A percentile compares a stretch with the other conserved stretches of the same genome.
phyloP scores from a whole-genome alignment of 2,329 filamentous ascomycete species.

The Hymenoscyphus occultus region DNA sequence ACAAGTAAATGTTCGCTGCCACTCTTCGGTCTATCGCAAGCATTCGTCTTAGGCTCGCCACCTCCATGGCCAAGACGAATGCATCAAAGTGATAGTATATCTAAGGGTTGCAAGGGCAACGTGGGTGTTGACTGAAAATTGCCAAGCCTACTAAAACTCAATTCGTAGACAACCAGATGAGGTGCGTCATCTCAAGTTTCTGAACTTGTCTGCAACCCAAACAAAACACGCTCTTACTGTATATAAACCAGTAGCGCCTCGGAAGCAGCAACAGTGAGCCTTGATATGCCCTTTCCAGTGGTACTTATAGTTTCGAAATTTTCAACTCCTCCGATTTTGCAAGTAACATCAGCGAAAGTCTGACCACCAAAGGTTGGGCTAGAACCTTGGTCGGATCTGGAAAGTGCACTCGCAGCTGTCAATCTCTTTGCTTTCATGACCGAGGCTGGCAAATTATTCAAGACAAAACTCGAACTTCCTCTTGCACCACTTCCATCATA shows the following conservation, averaged over 20 bases:
- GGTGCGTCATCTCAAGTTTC: too few relatives aligned
- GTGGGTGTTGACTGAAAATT: too few relatives aligned
- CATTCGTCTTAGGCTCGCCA: too few relatives aligned
- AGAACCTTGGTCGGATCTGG: conserved; percentile 44
- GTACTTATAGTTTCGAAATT: conserved; percentile 39
- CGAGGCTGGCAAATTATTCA: conserved; percentile 21
- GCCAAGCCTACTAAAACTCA: too few relatives aligned
- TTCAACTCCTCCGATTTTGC: conserved; percentile 42
- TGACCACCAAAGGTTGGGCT: conserved; percentile 46
- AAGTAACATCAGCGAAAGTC: conserved; percentile 45
- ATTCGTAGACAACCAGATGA: too few relatives aligned
- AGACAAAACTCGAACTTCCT: conserved; percentile 22
- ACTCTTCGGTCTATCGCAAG: too few relatives aligned
- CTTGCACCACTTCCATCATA: conserved; percentile 27
- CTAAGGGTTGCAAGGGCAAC: too few relatives aligned
- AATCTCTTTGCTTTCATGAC: conserved; percentile 30
- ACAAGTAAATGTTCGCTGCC: too few relatives aligned
- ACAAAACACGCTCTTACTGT: not conserved
- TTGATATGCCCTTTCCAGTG: conserved; percentile 37
- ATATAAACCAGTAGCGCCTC: conserved; percentile 50
- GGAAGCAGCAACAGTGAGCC: conserved; percentile 43
- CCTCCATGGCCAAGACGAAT: too few relatives aligned
- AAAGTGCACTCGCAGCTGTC: conserved; percentile 42
- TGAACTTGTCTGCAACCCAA: not conserved
- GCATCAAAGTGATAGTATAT: too few relatives aligned